Evolutionary conservation across 2,329 filamentous ascomycete genomes (phyloP).

Genomic region (Exophiala sideris): DNA sequence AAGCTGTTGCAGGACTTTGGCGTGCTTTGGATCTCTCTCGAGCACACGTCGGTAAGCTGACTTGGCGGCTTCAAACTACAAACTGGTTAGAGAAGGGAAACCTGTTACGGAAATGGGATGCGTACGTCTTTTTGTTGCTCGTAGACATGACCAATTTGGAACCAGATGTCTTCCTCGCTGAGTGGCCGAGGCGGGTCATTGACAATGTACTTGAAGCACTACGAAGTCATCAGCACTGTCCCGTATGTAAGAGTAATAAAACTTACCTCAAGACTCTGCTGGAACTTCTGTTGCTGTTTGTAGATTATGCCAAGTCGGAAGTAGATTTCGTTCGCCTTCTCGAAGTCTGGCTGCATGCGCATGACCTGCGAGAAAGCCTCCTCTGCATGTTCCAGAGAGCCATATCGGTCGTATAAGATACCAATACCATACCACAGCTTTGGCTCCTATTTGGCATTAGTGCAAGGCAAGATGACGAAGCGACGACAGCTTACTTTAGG

Average conservation of each 20-base stretch:
- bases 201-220: conserved; percentile 99
- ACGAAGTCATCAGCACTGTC: conserved; percentile 16
- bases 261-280: conserved; percentile 81
- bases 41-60: conserved; percentile 87
- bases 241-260: conserved; percentile 6
- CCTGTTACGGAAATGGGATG: conserved; percentile 25
- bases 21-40: conserved; percentile 91
- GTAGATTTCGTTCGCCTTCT: conserved; percentile 99
- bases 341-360: conserved; percentile 95
- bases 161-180: conserved; percentile 98
- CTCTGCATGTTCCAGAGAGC: conserved; percentile 92
- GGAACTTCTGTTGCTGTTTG: conserved; percentile 95
- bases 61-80: conserved; percentile 87
- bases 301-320: conserved; percentile 99
- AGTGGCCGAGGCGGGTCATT: conserved; percentile 85
- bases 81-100: conserved; percentile 32
- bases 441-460: conserved; percentile 62
- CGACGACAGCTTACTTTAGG: conserved; percentile 66
- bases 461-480: not conserved
- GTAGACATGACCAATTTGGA: conserved; percentile 98
- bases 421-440: conserved; percentile 99
- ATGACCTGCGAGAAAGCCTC: conserved; percentile 98
- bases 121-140: conserved; percentile 98
- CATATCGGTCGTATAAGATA: conserved; percentile 94
- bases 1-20: conserved; percentile 95